A percentile compares a stretch with the other conserved stretches of the same genome.
Evolutionary conservation across 306 rosid genomes (phyloP).

Genomic region (Ochetophila trinervis): DNA sequence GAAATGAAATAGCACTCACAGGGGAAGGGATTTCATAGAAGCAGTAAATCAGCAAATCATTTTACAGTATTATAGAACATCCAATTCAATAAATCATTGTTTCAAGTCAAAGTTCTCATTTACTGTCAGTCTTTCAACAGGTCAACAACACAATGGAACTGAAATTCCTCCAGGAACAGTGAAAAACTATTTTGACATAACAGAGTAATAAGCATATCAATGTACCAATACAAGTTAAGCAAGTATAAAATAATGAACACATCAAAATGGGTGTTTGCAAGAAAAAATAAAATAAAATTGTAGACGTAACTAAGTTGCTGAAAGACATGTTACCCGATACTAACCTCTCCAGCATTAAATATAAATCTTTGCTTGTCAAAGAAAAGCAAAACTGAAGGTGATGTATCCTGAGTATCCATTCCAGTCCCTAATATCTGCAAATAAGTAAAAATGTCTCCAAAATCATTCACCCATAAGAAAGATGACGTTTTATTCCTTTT

Average conservation of each 20-base stretch:
- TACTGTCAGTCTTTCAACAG: too few relatives aligned
- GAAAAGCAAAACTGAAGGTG: slow-evolving; percentile 80
- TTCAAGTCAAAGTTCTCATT: too few relatives aligned
- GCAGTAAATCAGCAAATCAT: background rate
- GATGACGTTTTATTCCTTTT: too few relatives aligned
- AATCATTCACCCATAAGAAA: background rate
- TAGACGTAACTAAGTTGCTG: background rate
- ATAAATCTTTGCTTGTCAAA: slow-evolving; percentile 85
- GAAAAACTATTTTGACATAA: too few relatives aligned
- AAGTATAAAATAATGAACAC: too few relatives aligned
- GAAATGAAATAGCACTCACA: background rate
- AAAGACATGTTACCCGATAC: background rate
- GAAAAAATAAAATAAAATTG: background rate
- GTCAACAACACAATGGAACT: too few relatives aligned
- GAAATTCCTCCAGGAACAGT: too few relatives aligned
- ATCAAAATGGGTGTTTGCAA: background rate
- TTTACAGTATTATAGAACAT: background rate
- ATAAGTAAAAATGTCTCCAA: background rate
- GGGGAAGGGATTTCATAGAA: background rate
- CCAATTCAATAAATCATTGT: too few relatives aligned
- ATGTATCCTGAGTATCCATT: slow-evolving; percentile 91
- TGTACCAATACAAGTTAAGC: background rate
- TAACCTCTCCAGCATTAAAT: slow-evolving; percentile 90
- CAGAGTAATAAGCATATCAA: too few relatives aligned
- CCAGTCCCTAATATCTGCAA: slow-evolving; percentile 76